Base-by-base conservation (phyloP, 345 rosid species). In the Hypericum androsaemum region DNA sequence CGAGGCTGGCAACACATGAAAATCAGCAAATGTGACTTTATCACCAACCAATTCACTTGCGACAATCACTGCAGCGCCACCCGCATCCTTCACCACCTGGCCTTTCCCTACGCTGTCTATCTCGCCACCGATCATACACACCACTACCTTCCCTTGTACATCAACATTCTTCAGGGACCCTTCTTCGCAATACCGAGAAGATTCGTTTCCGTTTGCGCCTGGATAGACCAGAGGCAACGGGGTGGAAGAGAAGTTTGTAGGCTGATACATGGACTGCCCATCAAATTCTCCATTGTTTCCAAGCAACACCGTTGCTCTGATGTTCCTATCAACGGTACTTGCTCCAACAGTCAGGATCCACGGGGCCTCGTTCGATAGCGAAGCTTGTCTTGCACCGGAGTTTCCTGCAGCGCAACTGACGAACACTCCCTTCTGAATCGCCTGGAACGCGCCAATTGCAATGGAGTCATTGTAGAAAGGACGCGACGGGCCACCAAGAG, bases 11-110 rank as follows among this genome's bases (percentile, higher is more conserved):
- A 63, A 61, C 0, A 63, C 37, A 35, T 54, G 64, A 43, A 58
- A 50, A 50, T 59, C 61, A 28, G 65, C 68, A 15, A 43, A 37
- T 16, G 63, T 45, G 37, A 51, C 60, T 12, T 63, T 58, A n/a
- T 49, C 64, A 0, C 43, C 1, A n/a, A 7, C 51, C 8, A 35
- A 38, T 46, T 32, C 50, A 22, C 4, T 22, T 22, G 32, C 32
- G 32, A 22, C 32, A 7, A 46, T 46, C 50, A 46, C 22, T 1
- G 50, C 50, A 13, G 14, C 14, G 12, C 50, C 50, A 32, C 50
- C 50, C 1, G 7, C 22, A 7, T 46, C 50, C 14, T 46, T 46
- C 5, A 46, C 50, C 22, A 13, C 50, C 50, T 46, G 50, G 5
- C 50, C 50, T 32, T 46, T 46, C 0, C 6, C 6, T 4, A 46